phyloP scores from a whole-genome alignment of 768 basidiomycete species.

The Phlegmacium glaucopus region DNA sequence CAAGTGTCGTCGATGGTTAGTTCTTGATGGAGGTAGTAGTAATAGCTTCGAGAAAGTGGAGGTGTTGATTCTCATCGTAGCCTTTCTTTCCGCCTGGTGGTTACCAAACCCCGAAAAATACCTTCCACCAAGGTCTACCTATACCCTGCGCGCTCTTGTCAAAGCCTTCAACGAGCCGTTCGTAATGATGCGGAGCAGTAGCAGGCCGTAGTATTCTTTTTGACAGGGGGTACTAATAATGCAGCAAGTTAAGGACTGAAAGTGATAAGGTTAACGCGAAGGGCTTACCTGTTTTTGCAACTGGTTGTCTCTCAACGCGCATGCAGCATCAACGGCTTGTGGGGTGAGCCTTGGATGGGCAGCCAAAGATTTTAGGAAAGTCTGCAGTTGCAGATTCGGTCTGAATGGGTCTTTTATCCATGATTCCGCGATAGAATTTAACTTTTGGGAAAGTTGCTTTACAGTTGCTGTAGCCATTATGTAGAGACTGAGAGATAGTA shows the following conservation, averaged over 20 bases:
- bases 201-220: constrained; percentile 62
- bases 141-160: constrained; percentile 78
- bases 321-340: constrained; percentile 56
- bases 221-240: constrained; percentile 61
- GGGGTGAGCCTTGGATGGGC: constrained; percentile 66
- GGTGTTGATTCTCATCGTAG: neutral
- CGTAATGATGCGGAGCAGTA: constrained; percentile 71
- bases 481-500: neutral
- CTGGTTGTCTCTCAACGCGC: constrained; percentile 50
- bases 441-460: constrained; percentile 39
- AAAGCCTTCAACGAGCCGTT: constrained; percentile 67
- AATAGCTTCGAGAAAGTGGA: constrained; percentile 1
- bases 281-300: constrained; percentile 54
- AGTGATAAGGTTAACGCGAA: constrained; percentile 27
- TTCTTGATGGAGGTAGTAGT: too few species aligned
- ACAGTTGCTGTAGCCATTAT: constrained; percentile 17
- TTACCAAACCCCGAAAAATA: constrained; percentile 77
- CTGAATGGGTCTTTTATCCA: constrained; percentile 78
- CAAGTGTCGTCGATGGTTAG: too few species aligned
- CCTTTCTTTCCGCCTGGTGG: neutral
- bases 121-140: constrained; percentile 79
- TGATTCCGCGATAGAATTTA: constrained; percentile 50
- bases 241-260: constrained; percentile 8
- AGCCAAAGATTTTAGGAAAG: constrained; percentile 60
- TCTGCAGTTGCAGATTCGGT: constrained; percentile 70